Conservation (phyloP, 2,329 filamentous ascomycete species). For the Diaporthe sp. region DNA sequence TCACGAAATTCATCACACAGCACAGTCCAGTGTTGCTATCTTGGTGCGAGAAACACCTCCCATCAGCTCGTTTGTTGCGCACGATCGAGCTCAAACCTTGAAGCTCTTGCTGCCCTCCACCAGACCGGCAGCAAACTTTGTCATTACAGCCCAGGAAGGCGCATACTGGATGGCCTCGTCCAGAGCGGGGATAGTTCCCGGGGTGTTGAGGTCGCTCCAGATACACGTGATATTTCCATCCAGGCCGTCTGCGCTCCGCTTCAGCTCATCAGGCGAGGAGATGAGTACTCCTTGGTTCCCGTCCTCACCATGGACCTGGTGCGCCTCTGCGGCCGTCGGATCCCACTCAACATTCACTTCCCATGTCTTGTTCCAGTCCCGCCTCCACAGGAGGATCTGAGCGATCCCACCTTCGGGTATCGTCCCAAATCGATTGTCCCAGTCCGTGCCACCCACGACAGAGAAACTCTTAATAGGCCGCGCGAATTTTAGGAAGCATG, state of each 20-base stretch:
- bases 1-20: background rate
- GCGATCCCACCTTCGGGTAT: conserved; percentile 74
- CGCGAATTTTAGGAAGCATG: conserved; percentile 81
- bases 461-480: conserved; percentile 74
- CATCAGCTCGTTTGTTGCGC: background rate
- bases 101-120: conserved; percentile 85
- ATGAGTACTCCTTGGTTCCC: conserved; percentile 35
- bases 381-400: conserved; percentile 84
- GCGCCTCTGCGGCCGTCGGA: conserved; percentile 41
- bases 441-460: conserved; percentile 71
- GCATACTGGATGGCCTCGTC: conserved; percentile 83
- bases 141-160: conserved; percentile 84
- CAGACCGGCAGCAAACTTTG: conserved; percentile 82
- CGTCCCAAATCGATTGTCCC: conserved; percentile 75
- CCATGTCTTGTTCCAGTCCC: conserved; percentile 84
- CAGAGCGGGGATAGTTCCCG: conserved; percentile 82
- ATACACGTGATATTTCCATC: conserved; percentile 80
- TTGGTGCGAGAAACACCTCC: background rate
- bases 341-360: conserved; percentile 80
- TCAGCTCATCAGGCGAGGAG: conserved; percentile 43
- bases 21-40: background rate
- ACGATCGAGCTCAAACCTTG: conserved; percentile 57
- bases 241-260: conserved; percentile 56
- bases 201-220: conserved; percentile 87
- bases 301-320: conserved; percentile 39